Base-by-base conservation (phyloP, 2,329 filamentous ascomycete genomes). In the Myriangium duriaei region DNA sequence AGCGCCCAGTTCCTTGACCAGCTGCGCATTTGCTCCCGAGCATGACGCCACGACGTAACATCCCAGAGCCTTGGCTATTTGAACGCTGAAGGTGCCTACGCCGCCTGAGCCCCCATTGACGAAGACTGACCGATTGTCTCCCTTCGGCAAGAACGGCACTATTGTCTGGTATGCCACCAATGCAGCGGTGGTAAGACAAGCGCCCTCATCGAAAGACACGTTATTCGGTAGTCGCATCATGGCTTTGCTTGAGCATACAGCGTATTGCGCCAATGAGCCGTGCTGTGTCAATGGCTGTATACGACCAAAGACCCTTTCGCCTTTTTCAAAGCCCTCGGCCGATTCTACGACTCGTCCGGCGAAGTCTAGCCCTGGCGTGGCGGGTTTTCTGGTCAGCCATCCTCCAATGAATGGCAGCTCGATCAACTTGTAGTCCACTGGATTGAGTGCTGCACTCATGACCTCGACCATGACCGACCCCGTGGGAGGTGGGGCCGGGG, bases 41-140 rank as follows among this genome's bases (percentile, higher is more conserved):
- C 76, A 81, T 4, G 65, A 67, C 2, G 64, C 63, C 2, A 68
- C 72, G 19, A 81, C 76, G 43, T 69, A 59, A 46, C 70, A 76
- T 0, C 74, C 75, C 3, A 73, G 49, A 0, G 61, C 59, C 51
- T 78, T 79, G 6, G 75, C 76, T 31, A 80, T 67, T 50, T 81
- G 76, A 37, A 81, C 72, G 1, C 64, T 69, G 41, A 67, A 77
- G 0, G 67, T 64, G 0, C 77, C 77, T 1, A 64, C 68, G 0
- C 76, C 76, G 7, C 77, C 77, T 4, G 67, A 72, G 0, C 74
- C 75, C 10, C 74, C 76, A 45, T 80, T 79, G 52, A 80, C 68
- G 48, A 80, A 73, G 5, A 81, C 62, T 7, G 21, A 7, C 47
- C 64, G 68, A 36, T 71, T 64, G 5, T 60, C 61, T 10, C 42